A percentile compares a stretch with the other conserved stretches of the same genome.
These are phyloP conservation scores for Rhodotorula diobovata DNA, from an alignment of 768 basidiomycete species.

Conservation along the genomic window DNA sequence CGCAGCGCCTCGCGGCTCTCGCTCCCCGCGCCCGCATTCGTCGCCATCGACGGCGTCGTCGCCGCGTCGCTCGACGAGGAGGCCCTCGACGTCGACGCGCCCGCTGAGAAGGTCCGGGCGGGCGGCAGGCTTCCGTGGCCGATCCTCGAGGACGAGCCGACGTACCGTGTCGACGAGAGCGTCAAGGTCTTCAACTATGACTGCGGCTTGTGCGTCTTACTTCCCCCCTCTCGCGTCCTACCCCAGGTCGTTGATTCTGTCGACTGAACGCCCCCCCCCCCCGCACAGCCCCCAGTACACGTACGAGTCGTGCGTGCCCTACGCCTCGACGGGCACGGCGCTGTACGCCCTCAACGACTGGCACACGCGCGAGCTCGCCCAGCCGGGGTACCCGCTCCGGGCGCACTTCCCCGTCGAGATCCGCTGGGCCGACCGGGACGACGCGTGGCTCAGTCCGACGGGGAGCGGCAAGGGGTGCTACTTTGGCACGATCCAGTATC, in stretches of 20 bases:
- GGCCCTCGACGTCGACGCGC: not conserved
- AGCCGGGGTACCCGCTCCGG: constrained; percentile 61
- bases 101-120: too few relatives aligned
- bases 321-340: constrained; percentile 61
- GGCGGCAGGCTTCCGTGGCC: constrained; percentile 27
- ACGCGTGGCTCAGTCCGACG: constrained; percentile 91
- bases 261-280: not conserved
- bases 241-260: not conserved
- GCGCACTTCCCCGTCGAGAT: constrained; percentile 93
- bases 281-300: constrained; percentile 56
- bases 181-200: constrained; percentile 87
- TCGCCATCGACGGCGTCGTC: not conserved
- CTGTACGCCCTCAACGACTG: constrained; percentile 67
- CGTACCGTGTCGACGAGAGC: constrained; percentile 61
- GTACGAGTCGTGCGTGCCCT: constrained; percentile 89
- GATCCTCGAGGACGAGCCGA: constrained; percentile 32
- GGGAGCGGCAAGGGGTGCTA: constrained; percentile 74
- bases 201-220: constrained; percentile 60
- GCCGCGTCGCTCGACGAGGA: not conserved
- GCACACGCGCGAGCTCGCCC: constrained; percentile 62
- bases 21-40: not conserved
- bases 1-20: too few relatives aligned
- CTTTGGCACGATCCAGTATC: constrained; percentile 97
- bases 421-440: constrained; percentile 77
- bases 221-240: not conserved